Percentiles rank a stretch among this genome's conserved stretches.
These are phyloP conservation scores for Starmerella stigmatis DNA, from an alignment of 805 yeast genomes.

Conservation along the genomic window DNA sequence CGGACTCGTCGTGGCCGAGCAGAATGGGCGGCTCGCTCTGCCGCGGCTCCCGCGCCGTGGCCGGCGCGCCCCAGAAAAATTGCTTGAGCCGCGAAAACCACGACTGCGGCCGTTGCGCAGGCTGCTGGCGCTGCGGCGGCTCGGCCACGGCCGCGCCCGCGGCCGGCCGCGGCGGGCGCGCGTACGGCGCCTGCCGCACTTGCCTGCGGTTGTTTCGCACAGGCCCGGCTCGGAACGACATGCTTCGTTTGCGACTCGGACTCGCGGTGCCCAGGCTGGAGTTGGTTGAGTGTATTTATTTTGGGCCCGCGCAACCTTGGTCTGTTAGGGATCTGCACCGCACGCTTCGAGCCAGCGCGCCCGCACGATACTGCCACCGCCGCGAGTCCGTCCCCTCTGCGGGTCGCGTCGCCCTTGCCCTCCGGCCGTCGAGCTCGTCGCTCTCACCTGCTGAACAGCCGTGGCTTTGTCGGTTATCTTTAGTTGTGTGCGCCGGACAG, in stretches of 20 bases:
- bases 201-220: constrained; percentile 6
- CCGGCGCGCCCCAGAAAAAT: constrained; percentile 12
- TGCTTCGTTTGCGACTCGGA: not conserved
- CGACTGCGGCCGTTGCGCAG: not conserved
- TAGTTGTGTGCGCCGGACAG: too few species aligned
- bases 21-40: constrained; percentile 1
- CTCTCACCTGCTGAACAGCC: too few species aligned
- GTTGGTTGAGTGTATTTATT: too few species aligned
- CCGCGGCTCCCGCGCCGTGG: not conserved
- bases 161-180: constrained; percentile 4
- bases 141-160: not conserved
- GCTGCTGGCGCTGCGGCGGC: not conserved
- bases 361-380: too few species aligned
- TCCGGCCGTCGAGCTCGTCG: too few species aligned
- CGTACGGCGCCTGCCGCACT: constrained; percentile 6
- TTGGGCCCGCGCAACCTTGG: not conserved
- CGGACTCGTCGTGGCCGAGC: not conserved
- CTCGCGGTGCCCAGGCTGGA: too few species aligned
- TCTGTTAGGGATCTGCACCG: not conserved
- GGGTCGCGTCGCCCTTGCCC: not conserved
- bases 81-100: constrained; percentile 14
- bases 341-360: not conserved
- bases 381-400: too few species aligned
- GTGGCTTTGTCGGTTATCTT: too few species aligned
- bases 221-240: constrained; percentile 4